These are phyloP conservation scores for Graphilbum ipis-grandicollis DNA, from an alignment of 2,329 filamentous ascomycete species.

Conservation along the genomic window DNA sequence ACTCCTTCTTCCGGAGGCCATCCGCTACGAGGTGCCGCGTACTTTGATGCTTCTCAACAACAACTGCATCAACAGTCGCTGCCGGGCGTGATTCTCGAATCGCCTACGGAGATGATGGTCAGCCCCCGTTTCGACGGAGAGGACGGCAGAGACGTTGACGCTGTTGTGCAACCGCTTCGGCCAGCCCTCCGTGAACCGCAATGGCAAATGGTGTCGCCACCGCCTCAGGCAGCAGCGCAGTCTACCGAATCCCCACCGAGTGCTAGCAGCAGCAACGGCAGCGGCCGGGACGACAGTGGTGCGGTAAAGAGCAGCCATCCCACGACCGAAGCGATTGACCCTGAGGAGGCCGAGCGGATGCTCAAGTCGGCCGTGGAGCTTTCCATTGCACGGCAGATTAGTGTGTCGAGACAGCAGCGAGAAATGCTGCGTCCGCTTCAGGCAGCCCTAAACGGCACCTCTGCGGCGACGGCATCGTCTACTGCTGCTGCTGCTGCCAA, in stretches of 20 bases:
- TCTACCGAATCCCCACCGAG: conserved; percentile 14
- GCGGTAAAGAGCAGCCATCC: background rate
- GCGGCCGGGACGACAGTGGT: conserved; percentile 2
- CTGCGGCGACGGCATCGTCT: background rate
- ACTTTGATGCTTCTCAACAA: no score
- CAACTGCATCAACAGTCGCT: no score
- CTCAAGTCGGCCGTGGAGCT: conserved; percentile 42
- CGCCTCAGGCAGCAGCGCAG: no score
- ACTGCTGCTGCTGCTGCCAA: background rate
- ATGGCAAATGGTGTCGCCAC: conserved; percentile 29
- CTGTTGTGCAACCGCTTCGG: conserved; percentile 13
- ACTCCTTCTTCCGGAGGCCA: background rate
- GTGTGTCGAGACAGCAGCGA: conserved; percentile 43
- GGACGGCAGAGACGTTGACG: conserved; percentile 1
- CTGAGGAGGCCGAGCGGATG: conserved; percentile 22
- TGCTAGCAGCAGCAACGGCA: background rate
- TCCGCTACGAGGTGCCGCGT: no score
- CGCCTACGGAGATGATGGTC: conserved; percentile 17
- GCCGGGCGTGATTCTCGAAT: conserved; percentile 24
- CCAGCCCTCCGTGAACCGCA: conserved; percentile 23
- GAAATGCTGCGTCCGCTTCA: conserved; percentile 38
- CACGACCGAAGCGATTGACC: background rate
- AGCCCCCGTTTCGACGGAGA: conserved; percentile 5
- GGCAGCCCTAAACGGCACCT: no score
- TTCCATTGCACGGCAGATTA: conserved; percentile 52